Conservation (phyloP, 148 eudicot genomes). For the Dianthus caryophyllus region DNA sequence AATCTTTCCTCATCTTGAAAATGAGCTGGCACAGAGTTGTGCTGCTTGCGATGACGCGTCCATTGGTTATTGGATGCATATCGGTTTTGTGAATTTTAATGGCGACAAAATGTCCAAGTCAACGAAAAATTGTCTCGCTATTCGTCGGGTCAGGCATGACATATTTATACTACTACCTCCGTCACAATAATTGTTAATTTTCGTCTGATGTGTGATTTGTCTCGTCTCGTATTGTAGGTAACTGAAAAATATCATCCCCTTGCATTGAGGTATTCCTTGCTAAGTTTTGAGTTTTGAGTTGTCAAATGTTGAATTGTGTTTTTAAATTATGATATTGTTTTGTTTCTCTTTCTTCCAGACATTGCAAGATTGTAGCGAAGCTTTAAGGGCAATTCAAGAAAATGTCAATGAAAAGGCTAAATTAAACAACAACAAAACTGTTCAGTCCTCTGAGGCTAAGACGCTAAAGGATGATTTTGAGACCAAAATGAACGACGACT, state of each 20-base stretch:
- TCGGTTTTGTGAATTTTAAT: conserved; percentile 73
- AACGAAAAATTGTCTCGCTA: conserved; percentile 68
- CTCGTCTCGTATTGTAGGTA: conserved; percentile 38
- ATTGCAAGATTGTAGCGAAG: conserved; percentile 59
- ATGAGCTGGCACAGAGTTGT: conserved; percentile 92
- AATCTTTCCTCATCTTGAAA: conserved; percentile 88
- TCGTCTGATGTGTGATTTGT: conserved; percentile 9
- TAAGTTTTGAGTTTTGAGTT: too few relatives aligned
- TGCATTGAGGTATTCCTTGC: conserved; percentile 75
- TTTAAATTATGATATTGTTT: too few relatives aligned
- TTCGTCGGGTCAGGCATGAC: conserved; percentile 55
- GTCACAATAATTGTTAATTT: neutral
- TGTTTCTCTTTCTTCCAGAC: conserved; percentile 39
- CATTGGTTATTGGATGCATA: conserved; percentile 80
- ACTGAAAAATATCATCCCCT: conserved; percentile 73
- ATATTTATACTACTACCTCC: neutral
- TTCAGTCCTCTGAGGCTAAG: conserved; percentile 31
- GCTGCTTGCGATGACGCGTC: conserved; percentile 75
- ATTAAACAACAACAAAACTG: conserved; percentile 30
- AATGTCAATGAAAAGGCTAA: conserved; percentile 27
- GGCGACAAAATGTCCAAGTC: conserved; percentile 92
- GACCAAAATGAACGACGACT: conserved; percentile 60
- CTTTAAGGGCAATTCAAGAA: conserved; percentile 34
- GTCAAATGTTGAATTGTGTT: too few relatives aligned
- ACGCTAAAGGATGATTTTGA: conserved; percentile 50